Conservation (phyloP, 805 yeast species). For the Yarrowia alimentaria region DNA sequence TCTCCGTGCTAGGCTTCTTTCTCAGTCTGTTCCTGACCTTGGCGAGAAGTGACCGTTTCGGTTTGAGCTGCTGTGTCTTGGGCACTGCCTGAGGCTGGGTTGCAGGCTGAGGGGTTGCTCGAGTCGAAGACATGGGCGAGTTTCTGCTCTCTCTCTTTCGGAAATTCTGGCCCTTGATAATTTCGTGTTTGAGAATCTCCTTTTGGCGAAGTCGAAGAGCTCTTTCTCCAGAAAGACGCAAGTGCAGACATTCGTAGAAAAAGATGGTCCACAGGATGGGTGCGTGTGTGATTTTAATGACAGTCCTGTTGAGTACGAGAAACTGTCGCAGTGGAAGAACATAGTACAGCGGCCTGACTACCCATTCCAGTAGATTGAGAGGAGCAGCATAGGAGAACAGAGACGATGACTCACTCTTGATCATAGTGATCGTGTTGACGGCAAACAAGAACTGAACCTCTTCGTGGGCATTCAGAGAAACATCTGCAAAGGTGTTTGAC, state of each 20-base stretch:
- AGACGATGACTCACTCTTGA: conserved; percentile 41
- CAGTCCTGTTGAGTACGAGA: conserved; percentile 38
- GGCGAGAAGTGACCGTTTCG: conserved; percentile 1
- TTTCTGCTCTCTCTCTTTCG: conserved; percentile 4
- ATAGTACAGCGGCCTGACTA: conserved; percentile 38
- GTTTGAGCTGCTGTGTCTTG: neutral
- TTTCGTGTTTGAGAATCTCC: conserved; percentile 23
- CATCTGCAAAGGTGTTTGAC: conserved; percentile 42
- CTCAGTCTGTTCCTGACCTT: conserved; percentile 12
- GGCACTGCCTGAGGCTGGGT: too few relatives aligned
- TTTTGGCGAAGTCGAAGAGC: conserved; percentile 14
- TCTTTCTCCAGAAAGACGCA: conserved; percentile 28
- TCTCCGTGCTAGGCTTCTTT: conserved; percentile 24
- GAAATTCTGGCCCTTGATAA: conserved; percentile 27
- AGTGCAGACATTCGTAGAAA: conserved; percentile 38
- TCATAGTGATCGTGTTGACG: conserved; percentile 42
- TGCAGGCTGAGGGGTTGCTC: too few relatives aligned
- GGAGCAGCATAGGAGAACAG: conserved; percentile 43
- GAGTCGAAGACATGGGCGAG: neutral
- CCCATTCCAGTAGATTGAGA: conserved; percentile 39
- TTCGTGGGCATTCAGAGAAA: conserved; percentile 41
- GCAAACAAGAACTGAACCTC: conserved; percentile 43
- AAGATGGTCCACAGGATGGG: conserved; percentile 41
- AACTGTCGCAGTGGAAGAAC: conserved; percentile 38
- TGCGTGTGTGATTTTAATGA: conserved; percentile 42